Percentiles rank a stretch among this genome's conserved stretches.
Conservation (phyloP, 495 filamentous ascomycete genomes). For the Neurospora hispaniola region DNA sequence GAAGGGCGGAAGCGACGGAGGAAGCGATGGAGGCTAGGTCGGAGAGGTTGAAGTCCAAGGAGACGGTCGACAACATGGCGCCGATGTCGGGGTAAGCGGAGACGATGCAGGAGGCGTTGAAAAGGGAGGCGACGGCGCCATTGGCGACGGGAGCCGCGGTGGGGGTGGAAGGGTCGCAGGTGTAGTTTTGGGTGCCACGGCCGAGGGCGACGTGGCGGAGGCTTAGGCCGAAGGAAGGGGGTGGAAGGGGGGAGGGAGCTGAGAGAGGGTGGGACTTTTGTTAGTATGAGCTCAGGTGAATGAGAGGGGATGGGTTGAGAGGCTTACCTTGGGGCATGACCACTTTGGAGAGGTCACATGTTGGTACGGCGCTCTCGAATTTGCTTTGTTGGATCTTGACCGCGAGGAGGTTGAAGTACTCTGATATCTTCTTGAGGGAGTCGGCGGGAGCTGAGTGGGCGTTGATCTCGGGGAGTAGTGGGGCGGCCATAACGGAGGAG, state of each 20-base stretch:
- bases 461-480: conserved; percentile 31
- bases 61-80: conserved; percentile 38
- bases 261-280: neutral
- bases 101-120: conserved; percentile 75
- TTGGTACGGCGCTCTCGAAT: conserved; percentile 24
- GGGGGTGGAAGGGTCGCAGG: conserved; percentile 52
- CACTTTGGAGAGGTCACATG: conserved; percentile 42
- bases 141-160: conserved; percentile 47
- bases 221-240: conserved; percentile 43
- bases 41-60: conserved; percentile 44
- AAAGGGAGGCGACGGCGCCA: conserved; percentile 79
- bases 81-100: conserved; percentile 54
- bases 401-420: conserved; percentile 45
- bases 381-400: conserved; percentile 34
- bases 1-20: conserved; percentile 9
- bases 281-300: conserved; percentile 10
- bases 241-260: conserved; percentile 41
- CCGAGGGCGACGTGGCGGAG: conserved; percentile 75
- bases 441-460: conserved; percentile 22
- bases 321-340: conserved; percentile 34
- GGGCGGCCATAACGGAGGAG: conserved; percentile 37
- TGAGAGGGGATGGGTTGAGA: neutral
- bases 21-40: conserved; percentile 18
- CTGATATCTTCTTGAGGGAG: conserved; percentile 32
- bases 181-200: conserved; percentile 88